Conservation (phyloP, 2,329 filamentous ascomycete genomes). For the Penicillium sp. region DNA sequence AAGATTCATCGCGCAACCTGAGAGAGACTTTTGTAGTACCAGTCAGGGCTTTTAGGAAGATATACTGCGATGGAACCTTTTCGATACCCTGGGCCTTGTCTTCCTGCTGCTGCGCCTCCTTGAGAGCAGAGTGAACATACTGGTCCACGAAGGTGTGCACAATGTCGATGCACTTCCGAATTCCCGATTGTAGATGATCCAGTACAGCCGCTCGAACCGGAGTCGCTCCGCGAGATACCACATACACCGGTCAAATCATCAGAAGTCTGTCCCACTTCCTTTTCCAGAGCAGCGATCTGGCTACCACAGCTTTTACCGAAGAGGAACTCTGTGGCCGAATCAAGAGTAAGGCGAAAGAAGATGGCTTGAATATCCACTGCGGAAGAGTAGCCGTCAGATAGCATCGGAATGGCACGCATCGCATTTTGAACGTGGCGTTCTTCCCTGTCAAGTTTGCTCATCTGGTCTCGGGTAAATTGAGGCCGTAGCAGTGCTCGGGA, state of each 20-base stretch:
- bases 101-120: no score
- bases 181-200: no score
- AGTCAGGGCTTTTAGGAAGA: no score
- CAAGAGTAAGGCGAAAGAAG: conserved; percentile 63
- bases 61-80: no score
- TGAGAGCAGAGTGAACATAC: no score
- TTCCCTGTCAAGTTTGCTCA: conserved; percentile 58
- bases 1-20: conserved; percentile 49
- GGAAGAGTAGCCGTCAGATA: conserved; percentile 42
- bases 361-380: conserved; percentile 60
- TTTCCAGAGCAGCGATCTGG: not conserved
- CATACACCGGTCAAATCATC: no score
- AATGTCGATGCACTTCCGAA: no score
- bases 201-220: no score
- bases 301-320: conserved; percentile 52
- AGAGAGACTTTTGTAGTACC: conserved; percentile 9
- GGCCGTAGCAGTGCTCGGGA: conserved; percentile 48
- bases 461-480: conserved; percentile 54
- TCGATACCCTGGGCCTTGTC: no score
- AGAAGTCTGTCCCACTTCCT: no score
- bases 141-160: no score
- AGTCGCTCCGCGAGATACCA: no score
- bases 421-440: conserved; percentile 48
- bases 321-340: conserved; percentile 65
- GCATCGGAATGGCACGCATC: not conserved